Percentiles rank a stretch among this genome's conserved stretches.
Evolutionary conservation across 2,329 filamentous ascomycete species (phyloP).

Genomic region (Ophiostoma ulmi): DNA sequence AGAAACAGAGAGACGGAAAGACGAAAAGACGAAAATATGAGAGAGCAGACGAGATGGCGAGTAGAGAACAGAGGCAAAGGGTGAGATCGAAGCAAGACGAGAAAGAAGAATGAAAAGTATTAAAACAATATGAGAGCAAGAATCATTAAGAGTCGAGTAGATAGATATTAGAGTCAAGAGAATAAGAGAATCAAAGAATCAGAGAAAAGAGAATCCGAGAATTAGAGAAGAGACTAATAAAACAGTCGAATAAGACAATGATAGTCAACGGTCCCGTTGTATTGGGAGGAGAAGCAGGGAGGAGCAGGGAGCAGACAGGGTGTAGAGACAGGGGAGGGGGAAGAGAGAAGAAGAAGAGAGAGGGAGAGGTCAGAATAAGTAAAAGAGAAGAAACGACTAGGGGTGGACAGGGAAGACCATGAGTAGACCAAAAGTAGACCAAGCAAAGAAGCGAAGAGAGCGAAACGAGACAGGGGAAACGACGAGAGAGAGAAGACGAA

Average conservation of each 20-base stretch:
- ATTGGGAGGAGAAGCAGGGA: slow-evolving; percentile 8
- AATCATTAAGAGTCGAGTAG: not conserved
- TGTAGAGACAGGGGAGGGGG: not conserved
- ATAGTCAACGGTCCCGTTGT: slow-evolving; percentile 3
- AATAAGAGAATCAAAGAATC: not conserved
- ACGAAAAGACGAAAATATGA: not conserved
- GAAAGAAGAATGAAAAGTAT: not conserved
- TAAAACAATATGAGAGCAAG: not conserved
- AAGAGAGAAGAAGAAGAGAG: not conserved
- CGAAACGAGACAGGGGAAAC: not conserved
- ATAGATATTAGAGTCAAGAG: not conserved
- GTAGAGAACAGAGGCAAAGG: not conserved
- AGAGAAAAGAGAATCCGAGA: not conserved
- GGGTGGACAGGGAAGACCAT: not conserved
- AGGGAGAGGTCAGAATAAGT: slow-evolving; percentile 5
- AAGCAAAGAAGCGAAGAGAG: not conserved
- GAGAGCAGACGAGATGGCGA: not conserved
- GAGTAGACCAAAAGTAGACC: not conserved
- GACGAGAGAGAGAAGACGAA: not conserved
- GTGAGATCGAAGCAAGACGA: not conserved
- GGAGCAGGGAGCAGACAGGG: not conserved
- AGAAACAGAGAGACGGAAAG: too few species aligned
- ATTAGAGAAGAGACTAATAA: too few species aligned
- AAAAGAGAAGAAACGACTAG: not conserved
- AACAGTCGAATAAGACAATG: not conserved